Evolutionary conservation across 768 basidiomycete genomes (phyloP).

Genomic region (Mycena crocata): DNA sequence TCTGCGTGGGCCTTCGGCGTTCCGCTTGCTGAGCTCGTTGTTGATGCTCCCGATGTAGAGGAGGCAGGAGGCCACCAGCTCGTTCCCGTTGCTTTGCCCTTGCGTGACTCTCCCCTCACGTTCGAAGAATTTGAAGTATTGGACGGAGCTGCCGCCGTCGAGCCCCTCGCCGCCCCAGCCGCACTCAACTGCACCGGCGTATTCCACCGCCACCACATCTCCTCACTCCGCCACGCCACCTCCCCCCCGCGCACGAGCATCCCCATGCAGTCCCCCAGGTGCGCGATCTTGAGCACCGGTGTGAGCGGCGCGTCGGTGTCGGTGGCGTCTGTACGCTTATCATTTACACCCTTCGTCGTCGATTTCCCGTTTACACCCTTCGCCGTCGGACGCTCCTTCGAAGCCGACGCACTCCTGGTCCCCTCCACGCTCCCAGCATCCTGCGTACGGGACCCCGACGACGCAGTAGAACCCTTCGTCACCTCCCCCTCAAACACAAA

Average conservation of each 20-base stretch:
- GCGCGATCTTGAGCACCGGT: slow-evolving; percentile 83
- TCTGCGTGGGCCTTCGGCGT: slow-evolving; percentile 40
- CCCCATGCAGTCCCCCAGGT: slow-evolving; percentile 89
- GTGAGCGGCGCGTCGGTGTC: slow-evolving; percentile 44
- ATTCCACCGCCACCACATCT: slow-evolving; percentile 88
- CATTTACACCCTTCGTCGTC: background rate
- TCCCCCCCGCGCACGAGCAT: slow-evolving; percentile 84
- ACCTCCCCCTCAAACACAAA: background rate
- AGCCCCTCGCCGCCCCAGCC: background rate
- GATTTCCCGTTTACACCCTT: too few species aligned
- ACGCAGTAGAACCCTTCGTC: too few species aligned
- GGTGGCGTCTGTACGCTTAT: slow-evolving; percentile 36
- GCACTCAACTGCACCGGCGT: slow-evolving; percentile 59
- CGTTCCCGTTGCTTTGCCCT: too few species aligned
- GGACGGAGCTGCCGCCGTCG: background rate
- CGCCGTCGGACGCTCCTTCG: too few species aligned
- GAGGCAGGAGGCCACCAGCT: background rate
- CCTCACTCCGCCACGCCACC: slow-evolving; percentile 87
- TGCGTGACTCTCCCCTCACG: too few species aligned
- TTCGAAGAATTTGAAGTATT: background rate
- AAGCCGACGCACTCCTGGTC: too few species aligned
- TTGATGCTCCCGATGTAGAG: background rate
- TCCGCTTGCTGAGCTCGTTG: background rate
- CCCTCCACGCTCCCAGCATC: too few species aligned
- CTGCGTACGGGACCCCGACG: too few species aligned